A percentile compares a stretch with the other conserved stretches of the same genome.
Evolutionary conservation across 805 yeast genomes (phyloP).

Genomic region (Myxozyma udenii): DNA sequence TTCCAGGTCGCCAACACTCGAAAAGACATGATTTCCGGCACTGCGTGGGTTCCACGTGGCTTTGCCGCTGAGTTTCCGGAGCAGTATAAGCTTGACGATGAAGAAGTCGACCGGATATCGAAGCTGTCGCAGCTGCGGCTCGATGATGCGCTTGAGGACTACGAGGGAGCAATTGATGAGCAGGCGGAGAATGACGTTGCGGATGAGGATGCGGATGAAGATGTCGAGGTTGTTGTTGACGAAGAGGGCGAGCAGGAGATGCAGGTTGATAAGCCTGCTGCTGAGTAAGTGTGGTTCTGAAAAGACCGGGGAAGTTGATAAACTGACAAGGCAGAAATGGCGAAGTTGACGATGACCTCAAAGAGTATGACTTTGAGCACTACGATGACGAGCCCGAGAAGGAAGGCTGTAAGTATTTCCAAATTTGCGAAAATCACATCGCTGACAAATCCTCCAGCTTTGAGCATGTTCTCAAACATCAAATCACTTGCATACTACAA

Average conservation of each 20-base stretch:
- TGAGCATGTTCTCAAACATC: constrained; percentile 48
- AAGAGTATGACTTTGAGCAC: constrained; percentile 81
- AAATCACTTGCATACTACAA: constrained; percentile 43
- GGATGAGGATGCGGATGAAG: constrained; percentile 21
- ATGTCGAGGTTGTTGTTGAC: constrained; percentile 15
- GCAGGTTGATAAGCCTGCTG: constrained; percentile 33
- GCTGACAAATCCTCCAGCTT: too few relatives aligned
- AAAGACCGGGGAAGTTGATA: constrained; percentile 15
- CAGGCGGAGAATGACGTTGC: constrained; percentile 4
- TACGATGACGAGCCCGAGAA: constrained; percentile 68
- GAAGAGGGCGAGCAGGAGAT: constrained; percentile 34
- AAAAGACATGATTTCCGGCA: constrained; percentile 76
- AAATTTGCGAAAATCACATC: too few relatives aligned
- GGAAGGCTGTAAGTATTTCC: constrained; percentile 55
- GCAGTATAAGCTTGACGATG: constrained; percentile 82
- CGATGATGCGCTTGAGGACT: constrained; percentile 66
- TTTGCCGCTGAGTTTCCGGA: constrained; percentile 90
- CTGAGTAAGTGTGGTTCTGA: constrained; percentile 13
- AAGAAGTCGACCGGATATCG: constrained; percentile 85
- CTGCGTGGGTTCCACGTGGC: constrained; percentile 96
- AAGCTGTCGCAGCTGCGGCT: constrained; percentile 80
- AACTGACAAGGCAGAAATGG: constrained; percentile 9
- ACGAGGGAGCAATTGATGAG: constrained; percentile 46
- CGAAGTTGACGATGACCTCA: constrained; percentile 68
- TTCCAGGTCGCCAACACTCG: too few relatives aligned